Conservation (phyloP, 345 rosid species). For the Citrus australasica region DNA sequence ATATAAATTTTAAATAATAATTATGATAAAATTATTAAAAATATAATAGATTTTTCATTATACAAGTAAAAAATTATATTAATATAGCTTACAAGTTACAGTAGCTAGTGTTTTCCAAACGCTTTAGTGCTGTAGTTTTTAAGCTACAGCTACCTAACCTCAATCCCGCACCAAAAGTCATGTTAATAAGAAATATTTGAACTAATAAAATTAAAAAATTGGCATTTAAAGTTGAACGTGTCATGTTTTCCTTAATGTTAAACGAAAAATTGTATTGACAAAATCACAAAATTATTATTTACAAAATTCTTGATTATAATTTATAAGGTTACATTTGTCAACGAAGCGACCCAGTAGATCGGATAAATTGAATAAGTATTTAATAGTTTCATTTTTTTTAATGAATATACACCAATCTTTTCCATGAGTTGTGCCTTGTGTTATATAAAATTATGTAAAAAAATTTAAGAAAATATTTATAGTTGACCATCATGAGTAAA, state of each 20-base stretch:
- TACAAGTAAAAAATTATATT: too few relatives aligned
- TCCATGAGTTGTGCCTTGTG: neutral
- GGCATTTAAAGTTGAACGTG: neutral
- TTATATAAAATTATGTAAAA: neutral
- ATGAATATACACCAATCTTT: neutral
- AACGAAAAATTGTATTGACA: neutral
- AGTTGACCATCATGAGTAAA: neutral
- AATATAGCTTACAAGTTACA: too few relatives aligned
- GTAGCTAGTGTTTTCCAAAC: fast-evolving
- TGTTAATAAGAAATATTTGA: neutral
- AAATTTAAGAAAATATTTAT: neutral
- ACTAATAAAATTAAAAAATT: neutral
- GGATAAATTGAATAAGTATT: neutral
- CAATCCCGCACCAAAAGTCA: neutral
- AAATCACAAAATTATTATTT: neutral
- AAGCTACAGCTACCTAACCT: too few relatives aligned
- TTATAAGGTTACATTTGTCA: neutral
- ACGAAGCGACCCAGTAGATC: neutral
- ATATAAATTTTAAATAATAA: too few relatives aligned
- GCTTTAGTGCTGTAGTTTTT: fast-evolving
- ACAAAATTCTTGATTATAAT: neutral
- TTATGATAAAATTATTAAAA: too few relatives aligned
- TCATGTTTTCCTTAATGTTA: neutral
- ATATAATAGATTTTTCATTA: too few relatives aligned
- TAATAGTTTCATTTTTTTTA: neutral